Evolutionary conservation across 164 flowering plant species (phyloP).

Genomic region (Vitis cinerea): DNA sequence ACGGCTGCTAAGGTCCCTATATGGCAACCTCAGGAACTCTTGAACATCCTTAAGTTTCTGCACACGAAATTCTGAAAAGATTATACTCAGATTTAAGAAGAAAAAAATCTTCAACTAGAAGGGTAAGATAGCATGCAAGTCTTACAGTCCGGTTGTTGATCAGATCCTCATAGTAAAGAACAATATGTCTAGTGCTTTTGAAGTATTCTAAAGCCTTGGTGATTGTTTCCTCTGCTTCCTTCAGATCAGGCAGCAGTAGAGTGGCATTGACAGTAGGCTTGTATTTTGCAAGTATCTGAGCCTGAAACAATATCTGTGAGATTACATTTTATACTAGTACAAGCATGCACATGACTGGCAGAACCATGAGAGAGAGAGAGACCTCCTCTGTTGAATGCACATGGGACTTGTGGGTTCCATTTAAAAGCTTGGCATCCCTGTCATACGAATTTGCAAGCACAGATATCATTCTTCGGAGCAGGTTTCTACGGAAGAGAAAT

Average conservation of each 20-base stretch:
- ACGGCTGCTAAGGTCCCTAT: constrained; percentile 35
- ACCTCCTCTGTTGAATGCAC: constrained; percentile 62
- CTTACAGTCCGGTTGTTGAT: constrained; percentile 50
- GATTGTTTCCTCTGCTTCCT: constrained; percentile 30
- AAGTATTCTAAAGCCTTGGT: constrained; percentile 49
- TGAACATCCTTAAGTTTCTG: constrained; percentile 73
- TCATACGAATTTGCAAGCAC: constrained; percentile 62
- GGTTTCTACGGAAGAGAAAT: constrained; percentile 61
- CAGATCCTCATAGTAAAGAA: constrained; percentile 66
- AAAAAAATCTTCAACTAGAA: too few relatives aligned
- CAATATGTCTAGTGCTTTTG: constrained; percentile 55
- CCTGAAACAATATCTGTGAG: constrained; percentile 34
- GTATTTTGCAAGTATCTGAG: constrained; percentile 58
- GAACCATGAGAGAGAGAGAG: not conserved
- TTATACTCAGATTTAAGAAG: not conserved
- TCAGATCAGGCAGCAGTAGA: constrained; percentile 34
- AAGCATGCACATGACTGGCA: too few relatives aligned
- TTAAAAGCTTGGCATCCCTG: constrained; percentile 46
- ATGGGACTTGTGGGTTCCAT: constrained; percentile 79
- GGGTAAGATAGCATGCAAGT: not conserved
- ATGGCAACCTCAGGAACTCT: constrained; percentile 48
- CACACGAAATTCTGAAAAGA: constrained; percentile 3
- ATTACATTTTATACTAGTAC: not conserved
- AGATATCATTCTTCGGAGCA: constrained; percentile 56
- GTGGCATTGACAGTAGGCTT: constrained; percentile 48